Evolutionary conservation across 495 filamentous ascomycete species (phyloP).

Genomic region (Xanthoparmelia taractica): DNA sequence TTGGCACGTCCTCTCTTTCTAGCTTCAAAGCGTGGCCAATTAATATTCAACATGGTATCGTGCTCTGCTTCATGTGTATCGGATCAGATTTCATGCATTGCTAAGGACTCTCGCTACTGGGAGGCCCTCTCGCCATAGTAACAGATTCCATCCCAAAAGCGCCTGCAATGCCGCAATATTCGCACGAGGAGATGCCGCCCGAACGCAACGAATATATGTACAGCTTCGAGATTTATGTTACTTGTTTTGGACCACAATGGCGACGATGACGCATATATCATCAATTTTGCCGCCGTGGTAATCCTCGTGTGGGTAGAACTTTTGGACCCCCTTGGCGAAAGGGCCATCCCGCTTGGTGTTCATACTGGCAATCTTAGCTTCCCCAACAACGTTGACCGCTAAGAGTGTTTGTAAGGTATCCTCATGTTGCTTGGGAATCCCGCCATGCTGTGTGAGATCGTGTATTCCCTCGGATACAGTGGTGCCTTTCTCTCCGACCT

Average conservation of each 20-base stretch:
- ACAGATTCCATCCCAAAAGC: not conserved
- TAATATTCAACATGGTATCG: too few species aligned
- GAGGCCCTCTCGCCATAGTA: not conserved
- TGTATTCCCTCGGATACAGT: slow-evolving; percentile 48
- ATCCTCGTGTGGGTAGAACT: slow-evolving; percentile 70
- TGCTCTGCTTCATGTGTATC: too few species aligned
- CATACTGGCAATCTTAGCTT: slow-evolving; percentile 76
- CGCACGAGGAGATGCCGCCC: not conserved
- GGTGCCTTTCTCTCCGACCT: slow-evolving; percentile 47
- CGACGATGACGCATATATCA: slow-evolving; percentile 76
- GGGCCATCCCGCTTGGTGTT: slow-evolving; percentile 76
- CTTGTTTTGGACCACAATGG: slow-evolving; percentile 53
- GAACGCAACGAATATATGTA: not conserved
- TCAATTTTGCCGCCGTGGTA: slow-evolving; percentile 87
- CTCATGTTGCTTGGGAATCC: slow-evolving; percentile 28
- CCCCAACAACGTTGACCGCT: slow-evolving; percentile 64
- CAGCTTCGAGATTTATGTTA: slow-evolving; percentile 1
- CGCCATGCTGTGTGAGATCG: slow-evolving; percentile 43
- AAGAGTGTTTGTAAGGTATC: slow-evolving; percentile 63
- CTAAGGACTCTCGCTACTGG: too few species aligned
- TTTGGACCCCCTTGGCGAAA: slow-evolving; percentile 89
- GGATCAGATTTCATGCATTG: too few species aligned
- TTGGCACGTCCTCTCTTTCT: not conserved
- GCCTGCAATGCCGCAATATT: not conserved
- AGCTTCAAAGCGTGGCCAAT: too few species aligned